Evolutionary conservation across 345 rosid species (phyloP), one percentile per base, ranked within the genome.

Genomic region (Mallotus nudiflorus): DNA sequence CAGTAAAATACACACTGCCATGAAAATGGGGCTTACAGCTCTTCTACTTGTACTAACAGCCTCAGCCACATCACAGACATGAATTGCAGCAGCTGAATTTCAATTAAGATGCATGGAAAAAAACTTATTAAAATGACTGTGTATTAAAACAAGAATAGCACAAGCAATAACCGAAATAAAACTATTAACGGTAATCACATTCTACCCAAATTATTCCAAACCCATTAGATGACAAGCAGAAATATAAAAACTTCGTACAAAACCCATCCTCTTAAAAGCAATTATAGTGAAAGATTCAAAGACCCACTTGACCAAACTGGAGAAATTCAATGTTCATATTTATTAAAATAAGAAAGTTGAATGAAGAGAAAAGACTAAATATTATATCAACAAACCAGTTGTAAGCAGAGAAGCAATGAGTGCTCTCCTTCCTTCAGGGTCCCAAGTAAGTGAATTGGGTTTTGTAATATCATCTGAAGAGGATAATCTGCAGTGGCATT

Each of bases 41-140:
- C 98, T 89, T 80, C 91, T 82, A 70, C 98, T 94, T 25, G 97
- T 91, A 86, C 93, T 94, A 62, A 69, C 98, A 72, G 97, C 98
- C 70, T 88, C 84, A 25, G 95, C 85, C 73, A 75, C 85, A 82
- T 87, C 86, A 68, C 76, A 81, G 66, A 75, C 65, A 68, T 66
- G 54, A 51, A 66, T 19, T 37, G 81, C 91, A 77, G 85, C 82
- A 73, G 82, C 96, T 91, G 85, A 67, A 12, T 70, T 66, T 68
- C 74, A 68, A 56, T 20, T 60, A 58, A 66, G 5, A 62, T 25
- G 29, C 0, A 15, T 24, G 31, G 27, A 18, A 31, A 6, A 54
- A 18, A 55, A 48, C 1, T 14, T n/a, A 42, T 49, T 35, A 57
- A 31, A 9, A 16, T 46, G 35, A 44, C 39, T 18, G 22, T 65